A percentile compares a stretch with the other conserved stretches of the same genome.
Conservation (phyloP, 108 stramenopile genomes). For the Heterococcus sp. region DNA sequence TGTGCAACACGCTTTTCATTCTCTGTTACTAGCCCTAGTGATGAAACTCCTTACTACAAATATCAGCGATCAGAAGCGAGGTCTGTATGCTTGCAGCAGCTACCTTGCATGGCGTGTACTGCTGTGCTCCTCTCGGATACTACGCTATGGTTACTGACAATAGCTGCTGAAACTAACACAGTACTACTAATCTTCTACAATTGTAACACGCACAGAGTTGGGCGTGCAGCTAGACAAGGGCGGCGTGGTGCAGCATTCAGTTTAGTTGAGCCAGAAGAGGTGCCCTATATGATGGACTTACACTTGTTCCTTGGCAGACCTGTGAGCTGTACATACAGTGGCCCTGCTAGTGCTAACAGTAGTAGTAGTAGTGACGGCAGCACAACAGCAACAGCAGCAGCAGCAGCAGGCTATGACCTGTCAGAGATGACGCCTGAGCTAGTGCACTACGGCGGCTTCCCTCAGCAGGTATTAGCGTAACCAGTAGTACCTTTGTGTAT, state of each 20-base stretch:
- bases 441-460: conserved; percentile 93
- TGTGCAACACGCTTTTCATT: too few species aligned
- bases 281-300: conserved; percentile 95
- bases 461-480: conserved; percentile 66
- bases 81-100: too few species aligned
- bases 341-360: too few species aligned
- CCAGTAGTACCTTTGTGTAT: too few species aligned
- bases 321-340: conserved; percentile 16
- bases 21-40: too few species aligned
- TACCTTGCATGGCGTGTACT: too few species aligned
- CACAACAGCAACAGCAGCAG: not conserved
- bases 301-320: conserved; percentile 85
- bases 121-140: too few species aligned
- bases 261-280: conserved; percentile 90
- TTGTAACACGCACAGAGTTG: conserved; percentile 16
- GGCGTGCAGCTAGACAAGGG: conserved; percentile 25
- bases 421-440: conserved; percentile 89
- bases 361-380: not conserved
- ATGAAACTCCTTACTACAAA: too few species aligned
- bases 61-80: too few species aligned
- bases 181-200: too few species aligned
- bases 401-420: conserved; percentile 63
- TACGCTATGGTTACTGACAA: too few species aligned
- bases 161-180: too few species aligned
- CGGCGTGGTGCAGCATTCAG: conserved; percentile 66